Base-by-base conservation (phyloP, 108 stramenopile species). In the Thalassiosira profunda region DNA sequence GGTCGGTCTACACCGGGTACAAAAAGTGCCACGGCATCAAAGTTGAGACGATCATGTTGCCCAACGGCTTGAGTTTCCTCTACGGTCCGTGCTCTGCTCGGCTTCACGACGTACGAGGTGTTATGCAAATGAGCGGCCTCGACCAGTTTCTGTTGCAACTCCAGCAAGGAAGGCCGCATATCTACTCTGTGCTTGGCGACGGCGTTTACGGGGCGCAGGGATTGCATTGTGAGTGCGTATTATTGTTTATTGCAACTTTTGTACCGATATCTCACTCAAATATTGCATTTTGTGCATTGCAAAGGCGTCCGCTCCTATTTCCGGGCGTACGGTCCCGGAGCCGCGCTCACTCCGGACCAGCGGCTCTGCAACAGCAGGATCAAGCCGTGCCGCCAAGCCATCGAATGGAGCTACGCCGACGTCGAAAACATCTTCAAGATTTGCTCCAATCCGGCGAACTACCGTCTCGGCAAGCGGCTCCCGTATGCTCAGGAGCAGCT, bases 21-120 rank as follows among this genome's bases (percentile, higher is more conserved):
- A 65, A 65, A 36, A 65, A 65, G 23, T 20, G 29, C 8, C 55
- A 57, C 10, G 55, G 55, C 10, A 35, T 57, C 9, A 57, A 57
- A 57, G 55, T 57, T 9, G 53, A 65, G 20, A 65, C 48, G 15
- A 33, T 52, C 5, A 26, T 53, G 15, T 53, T 65, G 53, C 63
- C 63, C 2, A 64, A 64, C 51, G 63, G 63, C 6, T 51, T 64
- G 14, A 52, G 49, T 24, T 21, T 36, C 28, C 1, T 65, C 10
- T 65, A 23, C 34, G 49, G 63, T 65, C 63, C 63, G 12, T 29
- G 30, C 23, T 35, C 51, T 2, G 47, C 47, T 15, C 47, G 47
- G n/a, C n/a, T n/a, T n/a, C n/a, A n/a, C n/a, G 38, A 40, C 14
- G 38, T 40, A 14, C 11, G 14, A 40, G 11, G 14, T 49, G 48